phyloP scores from a whole-genome alignment of 495 filamentous ascomycete genomes.

The Podospora pseudocomata region DNA sequence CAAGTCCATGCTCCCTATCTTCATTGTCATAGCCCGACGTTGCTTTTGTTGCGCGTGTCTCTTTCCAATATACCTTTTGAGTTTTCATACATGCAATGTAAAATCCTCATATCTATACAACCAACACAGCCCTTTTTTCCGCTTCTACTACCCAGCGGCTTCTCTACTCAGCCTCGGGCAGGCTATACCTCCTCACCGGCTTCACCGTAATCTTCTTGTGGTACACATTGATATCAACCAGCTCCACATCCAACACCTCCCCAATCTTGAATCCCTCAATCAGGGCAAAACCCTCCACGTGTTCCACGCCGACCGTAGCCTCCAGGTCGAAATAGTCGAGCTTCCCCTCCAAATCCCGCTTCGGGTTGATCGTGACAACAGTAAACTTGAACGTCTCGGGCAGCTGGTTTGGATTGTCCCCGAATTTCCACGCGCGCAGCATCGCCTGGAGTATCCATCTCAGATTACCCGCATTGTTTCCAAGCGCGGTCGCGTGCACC shows the following conservation, averaged over 20 bases:
- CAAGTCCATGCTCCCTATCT: background rate
- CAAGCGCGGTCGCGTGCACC: slow-evolving; percentile 33
- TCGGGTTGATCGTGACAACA: slow-evolving; percentile 31
- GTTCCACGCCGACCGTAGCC: slow-evolving; percentile 32
- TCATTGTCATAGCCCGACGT: background rate
- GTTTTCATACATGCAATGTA: background rate
- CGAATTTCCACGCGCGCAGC: slow-evolving; percentile 70
- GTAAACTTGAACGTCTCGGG: slow-evolving; percentile 60
- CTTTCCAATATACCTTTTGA: background rate
- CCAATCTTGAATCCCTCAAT: slow-evolving; percentile 40
- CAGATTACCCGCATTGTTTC: slow-evolving; percentile 31
- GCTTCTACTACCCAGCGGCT: background rate
- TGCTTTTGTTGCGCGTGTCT: background rate
- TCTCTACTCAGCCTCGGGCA: background rate
- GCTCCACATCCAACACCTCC: slow-evolving; percentile 57
- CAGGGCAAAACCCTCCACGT: slow-evolving; percentile 29
- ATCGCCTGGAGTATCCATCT: slow-evolving; percentile 67
- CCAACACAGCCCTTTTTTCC: background rate
- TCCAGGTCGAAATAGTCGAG: slow-evolving; percentile 41
- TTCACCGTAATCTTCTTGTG: slow-evolving; percentile 48
- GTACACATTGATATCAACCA: slow-evolving; percentile 56
- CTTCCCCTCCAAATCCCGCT: slow-evolving; percentile 24
- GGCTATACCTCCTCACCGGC: slow-evolving; percentile 22
- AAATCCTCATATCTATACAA: background rate
- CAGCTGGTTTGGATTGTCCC: slow-evolving; percentile 46